Evolutionary conservation across 345 rosid genomes (phyloP).

Genomic region (Ceriops decandra): DNA sequence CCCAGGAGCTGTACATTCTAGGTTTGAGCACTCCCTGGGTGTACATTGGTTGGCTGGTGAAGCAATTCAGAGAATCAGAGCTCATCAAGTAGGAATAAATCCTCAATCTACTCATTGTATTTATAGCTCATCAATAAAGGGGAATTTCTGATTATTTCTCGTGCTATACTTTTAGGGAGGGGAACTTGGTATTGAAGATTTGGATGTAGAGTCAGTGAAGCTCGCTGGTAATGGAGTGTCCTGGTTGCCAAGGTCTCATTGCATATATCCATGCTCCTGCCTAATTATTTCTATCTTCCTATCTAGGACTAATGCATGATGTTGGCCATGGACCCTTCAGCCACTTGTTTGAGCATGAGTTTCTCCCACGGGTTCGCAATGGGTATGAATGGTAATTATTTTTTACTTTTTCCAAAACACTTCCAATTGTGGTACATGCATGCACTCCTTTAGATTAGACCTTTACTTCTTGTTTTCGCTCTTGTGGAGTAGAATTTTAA

Average conservation of each 20-base stretch:
- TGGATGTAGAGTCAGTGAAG: constrained; percentile 25
- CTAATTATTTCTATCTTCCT: neutral
- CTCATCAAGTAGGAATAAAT: constrained; percentile 23
- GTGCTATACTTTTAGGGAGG: constrained; percentile 13
- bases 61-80: constrained; percentile 18
- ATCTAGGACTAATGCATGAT: constrained; percentile 31
- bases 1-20: constrained; percentile 36
- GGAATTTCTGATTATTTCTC: neutral
- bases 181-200: constrained; percentile 20
- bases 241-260: neutral
- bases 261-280: neutral
- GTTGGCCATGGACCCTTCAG: constrained; percentile 35
- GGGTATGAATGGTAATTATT: constrained; percentile 18
- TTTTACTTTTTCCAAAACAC: neutral
- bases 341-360: constrained; percentile 28
- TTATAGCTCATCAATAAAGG: neutral
- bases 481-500: no score
- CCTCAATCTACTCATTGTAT: neutral
- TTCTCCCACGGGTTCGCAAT: constrained; percentile 18
- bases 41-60: constrained; percentile 29
- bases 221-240: constrained; percentile 26
- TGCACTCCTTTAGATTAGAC: no score
- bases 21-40: constrained; percentile 34
- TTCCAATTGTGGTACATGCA: no score
- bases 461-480: no score